Conservation (phyloP, 192 early-diverging fungal species). For the Coemansia sp. region DNA sequence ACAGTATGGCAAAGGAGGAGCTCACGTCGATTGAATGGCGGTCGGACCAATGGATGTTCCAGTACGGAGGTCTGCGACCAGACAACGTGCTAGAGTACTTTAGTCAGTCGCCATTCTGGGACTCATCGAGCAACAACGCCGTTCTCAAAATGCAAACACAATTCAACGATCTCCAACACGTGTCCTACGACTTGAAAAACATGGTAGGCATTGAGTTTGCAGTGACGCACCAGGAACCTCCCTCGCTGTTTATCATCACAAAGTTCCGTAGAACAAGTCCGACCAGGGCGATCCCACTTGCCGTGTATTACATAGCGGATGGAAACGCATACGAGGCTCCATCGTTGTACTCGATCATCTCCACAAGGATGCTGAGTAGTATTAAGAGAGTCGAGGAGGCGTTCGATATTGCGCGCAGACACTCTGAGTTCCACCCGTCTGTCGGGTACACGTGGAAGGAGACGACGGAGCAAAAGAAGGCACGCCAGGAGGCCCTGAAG, state of each 20-base stretch:
- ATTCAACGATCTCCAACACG: slow-evolving; percentile 68
- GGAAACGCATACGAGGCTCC: slow-evolving; percentile 77
- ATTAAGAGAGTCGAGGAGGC: slow-evolving; percentile 44
- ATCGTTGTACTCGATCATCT: slow-evolving; percentile 67
- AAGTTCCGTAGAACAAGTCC: slow-evolving; percentile 66
- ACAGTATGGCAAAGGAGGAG: slow-evolving; percentile 51
- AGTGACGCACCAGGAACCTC: slow-evolving; percentile 66
- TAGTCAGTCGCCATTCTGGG: slow-evolving; percentile 81
- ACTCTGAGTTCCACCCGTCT: slow-evolving; percentile 51
- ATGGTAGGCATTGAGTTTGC: slow-evolving; percentile 82
- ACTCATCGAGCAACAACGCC: slow-evolving; percentile 75
- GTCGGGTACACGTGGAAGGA: slow-evolving; percentile 54
- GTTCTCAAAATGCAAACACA: slow-evolving; percentile 81
- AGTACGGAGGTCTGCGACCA: slow-evolving; percentile 67
- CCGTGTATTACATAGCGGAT: slow-evolving; percentile 66
- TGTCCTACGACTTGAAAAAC: slow-evolving; percentile 53
- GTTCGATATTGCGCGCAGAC: slow-evolving; percentile 36
- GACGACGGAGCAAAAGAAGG: slow-evolving; percentile 26
- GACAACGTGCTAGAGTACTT: slow-evolving; percentile 82
- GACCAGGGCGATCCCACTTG: slow-evolving; percentile 53
- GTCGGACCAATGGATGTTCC: slow-evolving; percentile 62
- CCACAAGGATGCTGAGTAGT: slow-evolving; percentile 65
- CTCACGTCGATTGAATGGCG: slow-evolving; percentile 67
- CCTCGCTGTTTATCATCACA: slow-evolving; percentile 68
- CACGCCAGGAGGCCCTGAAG: slow-evolving; percentile 39